Evolutionary conservation across 2,329 filamentous ascomycete species (phyloP).

Genomic region (Arthrinium phaeospermum): DNA sequence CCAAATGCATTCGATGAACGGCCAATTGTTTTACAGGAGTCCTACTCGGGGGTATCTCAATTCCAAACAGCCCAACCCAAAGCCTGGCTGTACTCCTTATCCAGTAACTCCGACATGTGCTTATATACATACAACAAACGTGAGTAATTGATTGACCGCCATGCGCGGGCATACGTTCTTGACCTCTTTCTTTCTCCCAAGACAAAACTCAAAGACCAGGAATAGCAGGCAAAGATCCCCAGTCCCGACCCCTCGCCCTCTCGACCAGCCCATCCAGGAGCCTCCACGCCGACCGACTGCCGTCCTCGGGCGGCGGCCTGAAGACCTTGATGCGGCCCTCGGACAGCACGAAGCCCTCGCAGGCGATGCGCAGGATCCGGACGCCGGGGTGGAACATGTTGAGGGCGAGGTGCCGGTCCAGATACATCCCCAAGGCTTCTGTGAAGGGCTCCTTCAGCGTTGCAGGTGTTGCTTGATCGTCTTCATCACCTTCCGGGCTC

Average conservation of each 20-base stretch:
- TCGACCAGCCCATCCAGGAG: conserved; percentile 24
- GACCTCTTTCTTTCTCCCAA: not conserved
- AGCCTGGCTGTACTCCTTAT: not conserved
- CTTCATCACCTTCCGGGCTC: not conserved
- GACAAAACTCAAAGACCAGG: not conserved
- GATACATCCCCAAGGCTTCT: conserved; percentile 54
- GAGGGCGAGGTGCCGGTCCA: conserved; percentile 59
- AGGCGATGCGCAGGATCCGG: conserved; percentile 57
- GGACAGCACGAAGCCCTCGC: conserved; percentile 60
- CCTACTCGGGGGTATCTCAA: conserved; percentile 7
- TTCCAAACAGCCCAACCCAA: not conserved
- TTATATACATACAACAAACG: not conserved
- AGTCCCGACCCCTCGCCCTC: conserved; percentile 16
- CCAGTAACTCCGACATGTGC: not conserved
- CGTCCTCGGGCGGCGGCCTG: conserved; percentile 21
- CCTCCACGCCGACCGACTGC: conserved; percentile 24
- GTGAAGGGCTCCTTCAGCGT: conserved; percentile 48
- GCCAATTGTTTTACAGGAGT: not conserved
- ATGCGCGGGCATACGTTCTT: not conserved
- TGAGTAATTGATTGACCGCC: not conserved
- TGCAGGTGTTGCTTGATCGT: not conserved
- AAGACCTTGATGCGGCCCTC: conserved; percentile 58
- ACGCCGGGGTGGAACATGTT: conserved; percentile 63
- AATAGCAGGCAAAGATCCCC: not conserved
- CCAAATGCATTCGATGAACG: not conserved